phyloP scores from a whole-genome alignment of 2,329 filamentous ascomycete species.

The Juglanconis oblonga region DNA sequence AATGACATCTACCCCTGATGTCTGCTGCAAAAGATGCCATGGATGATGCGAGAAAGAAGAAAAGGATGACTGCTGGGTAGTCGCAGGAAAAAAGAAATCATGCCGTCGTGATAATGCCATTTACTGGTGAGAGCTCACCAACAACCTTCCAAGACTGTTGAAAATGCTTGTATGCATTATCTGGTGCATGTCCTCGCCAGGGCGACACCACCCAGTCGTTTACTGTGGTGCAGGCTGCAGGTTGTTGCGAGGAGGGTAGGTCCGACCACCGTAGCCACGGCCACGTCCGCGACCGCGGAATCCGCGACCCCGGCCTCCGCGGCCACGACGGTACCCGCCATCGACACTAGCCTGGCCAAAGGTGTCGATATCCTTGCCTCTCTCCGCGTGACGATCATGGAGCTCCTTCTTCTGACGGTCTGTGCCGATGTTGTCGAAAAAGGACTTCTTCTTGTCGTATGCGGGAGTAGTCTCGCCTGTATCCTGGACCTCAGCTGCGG shows the following conservation, averaged over 20 bases:
- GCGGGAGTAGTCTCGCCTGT: conserved; percentile 35
- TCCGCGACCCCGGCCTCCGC: conserved; percentile 48
- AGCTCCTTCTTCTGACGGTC: conserved; percentile 88
- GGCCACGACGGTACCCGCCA: conserved; percentile 72
- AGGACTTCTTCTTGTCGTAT: conserved; percentile 87
- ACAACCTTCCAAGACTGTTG: neutral
- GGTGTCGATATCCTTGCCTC: conserved; percentile 42
- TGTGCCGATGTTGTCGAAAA: conserved; percentile 98
- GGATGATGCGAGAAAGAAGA: conserved; percentile 6
- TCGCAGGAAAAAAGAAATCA: neutral
- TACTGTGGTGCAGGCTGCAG: conserved; percentile 8
- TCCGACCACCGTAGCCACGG: conserved; percentile 27
- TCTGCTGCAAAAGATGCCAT: conserved; percentile 1
- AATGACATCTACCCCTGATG: neutral
- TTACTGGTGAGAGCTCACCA: neutral
- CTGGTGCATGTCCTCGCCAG: neutral
- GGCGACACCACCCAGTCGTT: neutral
- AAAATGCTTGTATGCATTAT: neutral
- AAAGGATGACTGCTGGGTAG: neutral
- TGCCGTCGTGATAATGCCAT: conserved; percentile 2
- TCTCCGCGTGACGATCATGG: conserved; percentile 82
- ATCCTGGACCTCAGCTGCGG: conserved; percentile 1
- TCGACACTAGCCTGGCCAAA: conserved; percentile 97
- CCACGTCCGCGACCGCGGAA: conserved; percentile 34
- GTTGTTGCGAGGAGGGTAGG: conserved; percentile 13